phyloP scores from a whole-genome alignment of 768 basidiomycete genomes.

The Tulasnella sp. region DNA sequence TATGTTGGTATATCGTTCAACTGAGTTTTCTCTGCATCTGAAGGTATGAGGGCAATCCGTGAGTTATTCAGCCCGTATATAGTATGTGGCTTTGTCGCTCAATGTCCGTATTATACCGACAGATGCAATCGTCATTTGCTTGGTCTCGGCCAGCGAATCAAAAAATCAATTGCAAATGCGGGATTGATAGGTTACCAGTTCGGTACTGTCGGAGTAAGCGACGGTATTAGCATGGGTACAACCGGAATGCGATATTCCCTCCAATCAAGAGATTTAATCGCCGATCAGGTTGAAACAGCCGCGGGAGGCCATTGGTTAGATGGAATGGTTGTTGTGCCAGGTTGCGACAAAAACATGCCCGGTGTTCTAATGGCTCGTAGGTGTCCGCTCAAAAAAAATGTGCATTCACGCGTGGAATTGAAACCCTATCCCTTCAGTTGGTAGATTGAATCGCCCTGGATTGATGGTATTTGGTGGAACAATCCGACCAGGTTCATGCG shows the following conservation, averaged over 20 bases:
- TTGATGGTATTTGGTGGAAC: slow-evolving; percentile 97
- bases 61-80: slow-evolving; percentile 27
- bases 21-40: slow-evolving; percentile 13
- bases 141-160: slow-evolving; percentile 74
- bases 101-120: slow-evolving; percentile 6
- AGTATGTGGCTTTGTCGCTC: background rate
- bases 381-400: too few relatives aligned
- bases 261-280: slow-evolving; percentile 93
- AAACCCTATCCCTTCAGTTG: slow-evolving; percentile 39
- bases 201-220: slow-evolving; percentile 93
- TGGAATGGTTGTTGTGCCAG: slow-evolving; percentile 93
- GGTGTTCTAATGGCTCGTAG: slow-evolving; percentile 92
- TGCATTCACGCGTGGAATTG: background rate
- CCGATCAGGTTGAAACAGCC: slow-evolving; percentile 91
- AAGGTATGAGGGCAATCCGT: slow-evolving; percentile 99
- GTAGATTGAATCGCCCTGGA: slow-evolving; percentile 88
- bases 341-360: slow-evolving; percentile 99
- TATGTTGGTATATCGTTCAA: background rate
- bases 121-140: slow-evolving; percentile 95
- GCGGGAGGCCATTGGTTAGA: slow-evolving; percentile 97
- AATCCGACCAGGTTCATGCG: slow-evolving; percentile 86
- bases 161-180: slow-evolving; percentile 56
- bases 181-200: slow-evolving; percentile 90
- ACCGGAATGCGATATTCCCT: slow-evolving; percentile 89
- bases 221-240: slow-evolving; percentile 98